A percentile compares a stretch with the other conserved stretches of the same genome.
Conservation (phyloP, 306 rosid species). For the Styphnolobium japonicum region DNA sequence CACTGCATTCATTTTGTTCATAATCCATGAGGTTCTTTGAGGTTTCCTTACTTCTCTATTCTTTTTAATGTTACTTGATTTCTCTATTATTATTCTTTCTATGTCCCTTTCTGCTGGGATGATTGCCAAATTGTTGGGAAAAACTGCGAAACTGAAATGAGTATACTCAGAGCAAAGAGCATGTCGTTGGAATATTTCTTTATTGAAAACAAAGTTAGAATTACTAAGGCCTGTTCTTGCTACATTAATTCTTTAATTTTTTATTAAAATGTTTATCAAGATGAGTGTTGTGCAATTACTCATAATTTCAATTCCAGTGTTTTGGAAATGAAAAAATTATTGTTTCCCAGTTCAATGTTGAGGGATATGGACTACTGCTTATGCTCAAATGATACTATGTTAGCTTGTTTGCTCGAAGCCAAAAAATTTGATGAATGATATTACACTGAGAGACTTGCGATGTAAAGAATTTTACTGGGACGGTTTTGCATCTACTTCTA, state of each 20-base stretch:
- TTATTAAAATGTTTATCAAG: conserved; percentile 3
- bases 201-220: neutral
- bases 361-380: neutral
- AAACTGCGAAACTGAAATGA: conserved; percentile 12
- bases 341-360: neutral
- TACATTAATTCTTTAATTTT: conserved; percentile 3
- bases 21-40: conserved; percentile 43
- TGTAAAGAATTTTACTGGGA: no score
- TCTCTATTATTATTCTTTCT: neutral
- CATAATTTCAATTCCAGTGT: neutral
- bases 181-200: neutral
- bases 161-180: conserved; percentile 9
- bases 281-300: neutral
- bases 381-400: no score
- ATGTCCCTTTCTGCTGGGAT: conserved; percentile 11
- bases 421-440: no score
- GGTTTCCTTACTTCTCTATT: conserved; percentile 23
- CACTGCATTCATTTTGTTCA: conserved; percentile 57
- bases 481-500: no score
- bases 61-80: neutral
- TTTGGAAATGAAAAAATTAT: neutral
- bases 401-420: no score
- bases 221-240: neutral
- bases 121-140: conserved; percentile 18
- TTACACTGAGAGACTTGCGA: no score